A percentile compares a stretch with the other conserved stretches of the same genome.
Evolutionary conservation across 768 basidiomycete species (phyloP).

Genomic region (Mycena indigotica): DNA sequence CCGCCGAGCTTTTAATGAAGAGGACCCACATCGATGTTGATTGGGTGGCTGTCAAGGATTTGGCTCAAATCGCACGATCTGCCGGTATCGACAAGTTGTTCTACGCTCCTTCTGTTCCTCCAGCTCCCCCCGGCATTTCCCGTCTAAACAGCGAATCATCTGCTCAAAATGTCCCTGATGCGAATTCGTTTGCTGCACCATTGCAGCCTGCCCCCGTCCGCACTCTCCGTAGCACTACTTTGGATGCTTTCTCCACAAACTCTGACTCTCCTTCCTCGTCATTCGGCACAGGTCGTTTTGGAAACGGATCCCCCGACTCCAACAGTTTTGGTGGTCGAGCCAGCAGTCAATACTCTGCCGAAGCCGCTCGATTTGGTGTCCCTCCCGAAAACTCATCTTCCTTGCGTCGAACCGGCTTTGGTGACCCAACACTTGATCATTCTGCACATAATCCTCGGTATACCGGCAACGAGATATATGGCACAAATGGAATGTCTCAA

Average conservation of each 20-base stretch:
- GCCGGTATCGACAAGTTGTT: slow-evolving; percentile 63
- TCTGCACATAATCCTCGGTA: slow-evolving; percentile 25
- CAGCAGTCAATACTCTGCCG: slow-evolving; percentile 40
- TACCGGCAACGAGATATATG: slow-evolving; percentile 32
- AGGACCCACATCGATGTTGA: slow-evolving; percentile 69
- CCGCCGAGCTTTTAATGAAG: slow-evolving; percentile 80
- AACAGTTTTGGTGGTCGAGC: slow-evolving; percentile 53
- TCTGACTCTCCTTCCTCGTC: slow-evolving; percentile 78
- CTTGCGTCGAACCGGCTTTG: slow-evolving; percentile 40
- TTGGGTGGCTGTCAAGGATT: slow-evolving; percentile 66
- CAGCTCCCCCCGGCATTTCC: slow-evolving; percentile 56
- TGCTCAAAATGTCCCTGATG: slow-evolving; percentile 43
- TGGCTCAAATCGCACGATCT: slow-evolving; percentile 43
- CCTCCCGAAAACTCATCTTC: slow-evolving; percentile 26
- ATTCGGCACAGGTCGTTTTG: slow-evolving; percentile 63
- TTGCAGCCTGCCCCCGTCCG: slow-evolving; percentile 71
- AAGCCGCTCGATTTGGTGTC: slow-evolving; percentile 35
- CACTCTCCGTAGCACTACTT: slow-evolving; percentile 58
- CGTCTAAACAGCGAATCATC: slow-evolving; percentile 53
- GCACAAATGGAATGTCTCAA: slow-evolving; percentile 35
- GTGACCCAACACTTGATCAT: slow-evolving; percentile 44
- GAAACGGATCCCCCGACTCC: slow-evolving; percentile 72
- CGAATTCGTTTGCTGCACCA: slow-evolving; percentile 51
- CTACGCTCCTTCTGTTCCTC: slow-evolving; percentile 49
- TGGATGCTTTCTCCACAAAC: slow-evolving; percentile 65